Evolutionary conservation across 1,139 yeast genomes (phyloP).

Genomic region (Geotrichum citri-aurantii): DNA sequence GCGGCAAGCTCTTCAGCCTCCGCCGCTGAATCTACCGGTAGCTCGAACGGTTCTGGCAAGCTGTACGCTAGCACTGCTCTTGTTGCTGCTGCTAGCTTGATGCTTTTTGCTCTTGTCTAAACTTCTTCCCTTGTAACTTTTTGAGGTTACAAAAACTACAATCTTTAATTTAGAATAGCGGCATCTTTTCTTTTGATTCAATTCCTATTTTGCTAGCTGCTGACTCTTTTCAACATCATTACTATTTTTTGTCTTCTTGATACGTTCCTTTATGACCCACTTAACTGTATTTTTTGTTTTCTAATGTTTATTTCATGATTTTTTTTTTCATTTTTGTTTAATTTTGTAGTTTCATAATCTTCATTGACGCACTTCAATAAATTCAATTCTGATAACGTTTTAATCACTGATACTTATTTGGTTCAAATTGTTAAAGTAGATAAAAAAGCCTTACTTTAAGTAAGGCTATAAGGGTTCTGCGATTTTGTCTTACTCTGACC

Average conservation of each 20-base stretch:
- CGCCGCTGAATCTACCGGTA: not conserved
- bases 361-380: not conserved
- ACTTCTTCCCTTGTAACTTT: not conserved
- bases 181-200: not conserved
- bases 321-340: not conserved
- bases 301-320: not conserved
- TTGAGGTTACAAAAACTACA: not conserved
- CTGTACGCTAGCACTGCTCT: not conserved
- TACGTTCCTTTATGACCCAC: conserved; percentile 3
- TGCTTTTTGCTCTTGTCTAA: not conserved
- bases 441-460: not conserved
- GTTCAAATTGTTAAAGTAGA: not conserved
- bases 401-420: not conserved
- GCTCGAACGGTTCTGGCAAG: not conserved
- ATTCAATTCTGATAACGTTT: not conserved
- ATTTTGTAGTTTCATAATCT: not conserved
- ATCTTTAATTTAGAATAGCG: not conserved
- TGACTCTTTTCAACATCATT: not conserved
- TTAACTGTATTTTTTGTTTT: not conserved
- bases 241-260: not conserved
- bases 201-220: not conserved
- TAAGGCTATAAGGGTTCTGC: not conserved
- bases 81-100: not conserved
- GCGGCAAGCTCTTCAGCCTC: not conserved
- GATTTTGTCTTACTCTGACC: not conserved